These are phyloP conservation scores for Russula sp. DNA, from an alignment of 768 basidiomycete species.

Conservation along the genomic window DNA sequence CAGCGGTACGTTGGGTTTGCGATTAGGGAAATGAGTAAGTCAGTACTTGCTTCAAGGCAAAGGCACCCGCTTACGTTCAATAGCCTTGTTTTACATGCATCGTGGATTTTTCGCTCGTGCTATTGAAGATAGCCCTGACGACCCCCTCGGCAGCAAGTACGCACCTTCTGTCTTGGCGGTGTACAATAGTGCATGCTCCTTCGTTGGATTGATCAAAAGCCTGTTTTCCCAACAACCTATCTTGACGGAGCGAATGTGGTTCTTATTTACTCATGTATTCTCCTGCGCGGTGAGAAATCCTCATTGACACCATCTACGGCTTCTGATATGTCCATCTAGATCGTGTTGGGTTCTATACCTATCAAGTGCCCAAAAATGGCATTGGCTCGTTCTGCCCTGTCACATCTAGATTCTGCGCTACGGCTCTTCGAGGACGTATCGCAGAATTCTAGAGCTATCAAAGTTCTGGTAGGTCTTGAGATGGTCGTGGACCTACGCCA, in stretches of 20 bases:
- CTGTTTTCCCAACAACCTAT: conserved; percentile 56
- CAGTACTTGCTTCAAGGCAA: neutral
- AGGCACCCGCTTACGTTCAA: neutral
- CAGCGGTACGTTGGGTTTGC: conserved; percentile 60
- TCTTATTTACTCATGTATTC: conserved; percentile 65
- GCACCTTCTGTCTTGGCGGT: conserved; percentile 61
- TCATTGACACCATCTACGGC: neutral
- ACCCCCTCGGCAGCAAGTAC: conserved; percentile 65
- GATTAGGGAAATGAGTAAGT: conserved; percentile 60
- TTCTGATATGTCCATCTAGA: conserved; percentile 32
- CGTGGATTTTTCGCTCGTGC: conserved; percentile 69
- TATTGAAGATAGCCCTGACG: conserved; percentile 50
- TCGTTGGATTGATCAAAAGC: conserved; percentile 57
- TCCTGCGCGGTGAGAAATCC: conserved; percentile 50
- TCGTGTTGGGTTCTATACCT: conserved; percentile 63
- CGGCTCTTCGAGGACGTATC: conserved; percentile 50
- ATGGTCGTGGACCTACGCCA: neutral
- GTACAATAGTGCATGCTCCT: conserved; percentile 61
- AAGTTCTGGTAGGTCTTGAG: conserved; percentile 46
- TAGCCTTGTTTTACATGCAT: conserved; percentile 68
- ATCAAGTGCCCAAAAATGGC: conserved; percentile 54
- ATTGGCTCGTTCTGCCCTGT: conserved; percentile 57
- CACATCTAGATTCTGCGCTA: conserved; percentile 56
- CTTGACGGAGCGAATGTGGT: conserved; percentile 67
- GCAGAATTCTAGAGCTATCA: conserved; percentile 45